Evolutionary conservation across 768 basidiomycete species (phyloP), one percentile per base, ranked within the genome.

Genomic region (Termitomyces sp.): DNA sequence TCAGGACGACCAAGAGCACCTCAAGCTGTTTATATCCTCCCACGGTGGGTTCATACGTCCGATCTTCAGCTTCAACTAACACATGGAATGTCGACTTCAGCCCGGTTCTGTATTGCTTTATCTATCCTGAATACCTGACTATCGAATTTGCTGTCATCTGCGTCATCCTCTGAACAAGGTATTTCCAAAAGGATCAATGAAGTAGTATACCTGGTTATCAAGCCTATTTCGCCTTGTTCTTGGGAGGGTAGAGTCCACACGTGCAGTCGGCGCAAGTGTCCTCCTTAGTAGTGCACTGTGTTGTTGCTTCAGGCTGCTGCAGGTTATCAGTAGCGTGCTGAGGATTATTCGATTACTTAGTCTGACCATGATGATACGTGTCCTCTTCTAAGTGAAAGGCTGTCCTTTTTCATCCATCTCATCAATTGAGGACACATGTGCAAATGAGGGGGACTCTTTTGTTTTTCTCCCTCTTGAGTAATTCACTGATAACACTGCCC

Each of bases 161-260:
- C 37, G 8, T 34, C 14, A 4, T 14, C 34, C 19, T 25, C 11
- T 50, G 48, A 37, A 37, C 49, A 25, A 6, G 16, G 5, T 27
- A 10, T 21, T 37, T 23, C 5, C 10, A 4, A 39, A 30, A 12
- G 27, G 11, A 27, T 6, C n/a, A 37, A 50, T 28, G 37, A 51
- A 28, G 37, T 45, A 28, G 28, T 17, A 49, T 46, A 47, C 40
- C 19, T 32, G 39, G 40, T 32, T 27, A 28, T 51, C 25, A 21
- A 27, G 2, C n/a, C 30, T 50, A 28, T 19, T 58, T 64, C 34
- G 48, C 52, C 49, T 69, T 64, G 63, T 72, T 72, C 68, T 72
- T 73, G n/a, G 74, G 67, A 32, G 71, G 64, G 30, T 71, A 48
- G 66, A 61, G 64, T 66, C 63, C 72, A 58, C 67, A 72, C 48